Evolutionary conservation across 495 filamentous ascomycete genomes (phyloP).

Genomic region (Penicillium daleae): DNA sequence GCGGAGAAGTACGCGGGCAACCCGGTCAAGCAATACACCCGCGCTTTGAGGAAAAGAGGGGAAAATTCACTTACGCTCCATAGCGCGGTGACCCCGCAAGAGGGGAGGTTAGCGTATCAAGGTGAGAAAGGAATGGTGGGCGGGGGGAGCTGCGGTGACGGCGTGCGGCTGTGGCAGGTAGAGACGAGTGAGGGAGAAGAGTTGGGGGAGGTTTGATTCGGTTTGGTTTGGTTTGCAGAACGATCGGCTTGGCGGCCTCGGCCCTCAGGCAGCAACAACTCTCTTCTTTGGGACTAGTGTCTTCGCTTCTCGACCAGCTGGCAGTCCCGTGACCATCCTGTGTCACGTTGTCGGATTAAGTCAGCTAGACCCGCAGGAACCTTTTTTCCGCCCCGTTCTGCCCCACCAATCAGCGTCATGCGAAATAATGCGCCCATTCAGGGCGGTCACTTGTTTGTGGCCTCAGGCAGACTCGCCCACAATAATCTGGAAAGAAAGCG

Average conservation of each 20-base stretch:
- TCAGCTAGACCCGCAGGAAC: neutral
- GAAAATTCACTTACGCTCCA: constrained; percentile 53
- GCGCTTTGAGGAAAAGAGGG: constrained; percentile 21
- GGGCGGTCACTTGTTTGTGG: constrained; percentile 24
- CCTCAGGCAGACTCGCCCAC: constrained; percentile 39
- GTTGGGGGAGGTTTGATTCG: constrained; percentile 31
- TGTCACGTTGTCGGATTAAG: neutral
- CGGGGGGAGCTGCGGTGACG: constrained; percentile 25
- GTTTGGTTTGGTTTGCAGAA: constrained; percentile 36
- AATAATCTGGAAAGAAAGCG: constrained; percentile 31
- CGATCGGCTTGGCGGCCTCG: constrained; percentile 34
- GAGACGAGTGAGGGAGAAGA: constrained; percentile 34
- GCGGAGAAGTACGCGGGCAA: constrained; percentile 51
- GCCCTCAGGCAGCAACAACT: constrained; percentile 32
- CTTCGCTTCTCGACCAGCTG: constrained; percentile 26
- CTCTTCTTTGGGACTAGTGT: constrained; percentile 31
- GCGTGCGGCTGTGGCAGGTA: constrained; percentile 17
- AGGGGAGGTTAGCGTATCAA: constrained; percentile 37
- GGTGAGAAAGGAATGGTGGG: constrained; percentile 35
- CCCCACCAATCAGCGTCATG: constrained; percentile 25
- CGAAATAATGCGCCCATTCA: constrained; percentile 38
- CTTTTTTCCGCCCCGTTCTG: neutral
- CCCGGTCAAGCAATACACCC: constrained; percentile 38
- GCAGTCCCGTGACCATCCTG: constrained; percentile 26
- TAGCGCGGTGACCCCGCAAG: constrained; percentile 56